phyloP scores from a whole-genome alignment of 192 early-diverging fungal species.

The Thoreauomyces humboldtii region DNA sequence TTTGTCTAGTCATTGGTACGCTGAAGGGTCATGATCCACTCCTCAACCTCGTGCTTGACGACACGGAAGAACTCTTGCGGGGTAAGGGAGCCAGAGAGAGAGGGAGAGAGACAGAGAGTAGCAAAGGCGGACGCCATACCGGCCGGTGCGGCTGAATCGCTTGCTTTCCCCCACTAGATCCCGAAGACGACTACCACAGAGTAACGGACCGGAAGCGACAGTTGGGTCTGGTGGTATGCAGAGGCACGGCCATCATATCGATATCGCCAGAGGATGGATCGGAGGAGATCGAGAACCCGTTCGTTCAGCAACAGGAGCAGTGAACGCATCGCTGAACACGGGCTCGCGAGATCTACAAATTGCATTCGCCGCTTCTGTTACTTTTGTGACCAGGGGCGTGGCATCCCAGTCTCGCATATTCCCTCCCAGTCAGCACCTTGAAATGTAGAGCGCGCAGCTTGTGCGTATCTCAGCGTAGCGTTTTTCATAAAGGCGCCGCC shows the following conservation, averaged over 20 bases:
- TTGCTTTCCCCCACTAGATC: slow-evolving; percentile 36
- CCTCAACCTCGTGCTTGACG: slow-evolving; percentile 91
- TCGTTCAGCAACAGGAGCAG: too few relatives aligned
- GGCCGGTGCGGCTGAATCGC: background rate
- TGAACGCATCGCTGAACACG: too few relatives aligned
- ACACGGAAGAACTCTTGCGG: slow-evolving; percentile 78
- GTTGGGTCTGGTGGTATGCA: slow-evolving; percentile 83
- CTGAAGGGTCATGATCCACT: slow-evolving; percentile 93
- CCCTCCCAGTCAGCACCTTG: too few relatives aligned
- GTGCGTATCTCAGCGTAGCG: too few relatives aligned
- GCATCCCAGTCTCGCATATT: too few relatives aligned
- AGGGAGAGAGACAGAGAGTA: too few relatives aligned
- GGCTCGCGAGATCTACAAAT: too few relatives aligned
- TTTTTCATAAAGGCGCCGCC: too few relatives aligned
- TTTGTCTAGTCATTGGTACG: slow-evolving; percentile 71
- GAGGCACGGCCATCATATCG: slow-evolving; percentile 85
- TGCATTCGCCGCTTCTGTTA: too few relatives aligned
- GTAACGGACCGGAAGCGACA: slow-evolving; percentile 55
- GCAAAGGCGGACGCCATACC: too few relatives aligned
- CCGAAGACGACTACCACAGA: slow-evolving; percentile 23
- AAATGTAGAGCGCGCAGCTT: too few relatives aligned
- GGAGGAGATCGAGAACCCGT: slow-evolving; percentile 90
- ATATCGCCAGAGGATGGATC: slow-evolving; percentile 89
- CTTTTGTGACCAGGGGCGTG: too few relatives aligned
- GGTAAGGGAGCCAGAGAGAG: slow-evolving; percentile 44